Conservation (phyloP, 2,329 filamentous ascomycete genomes). For the Hypocreales sp. region DNA sequence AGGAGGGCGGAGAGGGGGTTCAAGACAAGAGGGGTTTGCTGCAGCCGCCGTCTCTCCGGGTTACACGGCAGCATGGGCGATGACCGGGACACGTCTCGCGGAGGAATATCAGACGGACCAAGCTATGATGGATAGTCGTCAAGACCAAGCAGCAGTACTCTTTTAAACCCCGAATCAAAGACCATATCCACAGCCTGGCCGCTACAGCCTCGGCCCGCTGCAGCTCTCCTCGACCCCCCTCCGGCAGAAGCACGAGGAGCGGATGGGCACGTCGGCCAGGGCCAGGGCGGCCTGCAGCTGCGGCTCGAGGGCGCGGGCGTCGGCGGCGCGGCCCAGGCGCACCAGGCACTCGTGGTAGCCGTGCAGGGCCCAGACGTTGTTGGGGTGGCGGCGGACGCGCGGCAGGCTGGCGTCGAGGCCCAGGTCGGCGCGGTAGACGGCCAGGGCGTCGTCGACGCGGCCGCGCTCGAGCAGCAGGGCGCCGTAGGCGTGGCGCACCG, state of each 20-base stretch:
- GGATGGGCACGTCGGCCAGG: constrained; percentile 44
- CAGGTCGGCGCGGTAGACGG: constrained; percentile 44
- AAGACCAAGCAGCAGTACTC: no score
- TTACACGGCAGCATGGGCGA: no score
- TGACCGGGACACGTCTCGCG: no score
- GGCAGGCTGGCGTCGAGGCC: constrained; percentile 45
- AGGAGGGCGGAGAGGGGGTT: no score
- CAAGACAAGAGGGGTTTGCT: no score
- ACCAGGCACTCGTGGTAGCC: constrained; percentile 56
- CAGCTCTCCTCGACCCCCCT: no score
- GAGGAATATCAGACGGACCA: no score
- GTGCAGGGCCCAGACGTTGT: constrained; percentile 63
- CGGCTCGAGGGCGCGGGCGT: constrained; percentile 19
- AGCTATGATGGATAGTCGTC: no score
- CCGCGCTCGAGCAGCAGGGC: constrained; percentile 55
- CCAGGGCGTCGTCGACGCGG: constrained; percentile 35
- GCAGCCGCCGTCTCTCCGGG: no score
- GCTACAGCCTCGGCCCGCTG: no score
- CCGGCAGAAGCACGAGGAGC: constrained; percentile 14
- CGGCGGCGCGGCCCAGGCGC: constrained; percentile 25
- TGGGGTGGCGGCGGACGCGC: constrained; percentile 49
- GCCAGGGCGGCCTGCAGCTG: constrained; percentile 35
- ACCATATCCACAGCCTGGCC: no score
- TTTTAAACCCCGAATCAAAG: no score
- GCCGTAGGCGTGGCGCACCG: constrained; percentile 53